Base-by-base conservation (phyloP, 2,329 filamentous ascomycete genomes). In the Setomelanomma holmii region DNA sequence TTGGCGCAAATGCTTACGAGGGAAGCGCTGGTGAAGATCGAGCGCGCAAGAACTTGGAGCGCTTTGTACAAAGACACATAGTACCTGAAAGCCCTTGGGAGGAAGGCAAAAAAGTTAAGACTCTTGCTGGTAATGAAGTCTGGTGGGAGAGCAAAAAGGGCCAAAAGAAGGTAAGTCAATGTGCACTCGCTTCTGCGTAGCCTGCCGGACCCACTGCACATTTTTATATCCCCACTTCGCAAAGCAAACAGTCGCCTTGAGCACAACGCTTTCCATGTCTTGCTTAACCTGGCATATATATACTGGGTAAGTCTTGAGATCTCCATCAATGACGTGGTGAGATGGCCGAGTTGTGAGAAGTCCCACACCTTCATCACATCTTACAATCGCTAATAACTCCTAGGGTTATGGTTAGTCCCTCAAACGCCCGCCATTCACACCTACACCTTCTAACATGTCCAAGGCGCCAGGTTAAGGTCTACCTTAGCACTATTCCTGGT, bases 31-130 rank as follows among this genome's bases (percentile, higher is more conserved):
- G 92, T 0, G 84, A 89, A 67, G 87, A 91, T 50, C 82, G 92
- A 43, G 93, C 95, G 6, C 83, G 86, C 56, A 78, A 78, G 60
- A 98, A 98, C 67, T 73, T 98, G 57, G 82, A 83, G 67, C 80
- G 84, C 34, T 98, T 98, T 72, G 90, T 96, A 1, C 88, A 96
- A 77, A 88, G 89, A 40, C 95, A 99, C 76, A 82, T 97, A 46
- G 83, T 98, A 4, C 82, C 86, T 0, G 75, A 76, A 4, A 90
- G 86, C 66, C 91, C 92, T 0, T 98, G 93, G 93, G 75, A 79
- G 21, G 85, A 89, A 58, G 79, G 80, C 3, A 77, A 83, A 58
- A 91, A 88, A 75, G 80, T 84, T 1, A 83, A 86, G 77, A 89
- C 89, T 0, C 63, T 91, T 42, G 79, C 87, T 7, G 89, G 89